These are phyloP conservation scores for Mytilinidion resinicola DNA, from an alignment of 495 filamentous ascomycete species.

Conservation along the genomic window DNA sequence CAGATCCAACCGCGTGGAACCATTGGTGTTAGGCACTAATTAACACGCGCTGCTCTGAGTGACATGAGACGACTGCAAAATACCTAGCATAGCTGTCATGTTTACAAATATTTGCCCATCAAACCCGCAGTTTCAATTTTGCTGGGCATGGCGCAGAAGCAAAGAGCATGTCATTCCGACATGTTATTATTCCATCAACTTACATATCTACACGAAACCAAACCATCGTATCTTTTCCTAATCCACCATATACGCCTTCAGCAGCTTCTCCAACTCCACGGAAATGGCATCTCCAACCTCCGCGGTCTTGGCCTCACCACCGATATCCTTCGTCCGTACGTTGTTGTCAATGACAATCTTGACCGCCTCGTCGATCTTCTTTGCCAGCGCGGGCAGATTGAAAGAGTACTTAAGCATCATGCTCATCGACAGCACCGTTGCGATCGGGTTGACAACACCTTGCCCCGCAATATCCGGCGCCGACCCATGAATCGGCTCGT, in stretches of 20 bases:
- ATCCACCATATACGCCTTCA: constrained; percentile 29
- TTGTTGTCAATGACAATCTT: constrained; percentile 68
- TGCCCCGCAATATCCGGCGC: constrained; percentile 76
- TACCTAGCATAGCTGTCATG: no score
- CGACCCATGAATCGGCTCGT: constrained; percentile 92
- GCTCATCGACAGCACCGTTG: constrained; percentile 78
- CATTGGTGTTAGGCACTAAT: no score
- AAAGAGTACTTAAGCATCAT: constrained; percentile 93
- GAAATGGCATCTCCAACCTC: constrained; percentile 81
- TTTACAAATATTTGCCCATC: no score
- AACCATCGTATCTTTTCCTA: neutral
- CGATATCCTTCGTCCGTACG: constrained; percentile 71
- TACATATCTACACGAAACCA: no score
- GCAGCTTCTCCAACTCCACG: constrained; percentile 54
- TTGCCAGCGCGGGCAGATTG: constrained; percentile 63
- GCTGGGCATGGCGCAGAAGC: no score
- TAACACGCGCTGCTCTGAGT: no score
- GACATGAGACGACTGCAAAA: no score
- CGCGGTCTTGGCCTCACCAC: constrained; percentile 62
- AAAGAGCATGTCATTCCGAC: no score
- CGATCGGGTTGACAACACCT: constrained; percentile 77
- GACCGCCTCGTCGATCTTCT: constrained; percentile 73
- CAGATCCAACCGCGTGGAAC: no score
- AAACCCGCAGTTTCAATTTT: no score
- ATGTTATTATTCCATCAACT: no score